Base-by-base conservation (phyloP, 2,329 filamentous ascomycete genomes). In the Hymenotorrendiella dingleyae region DNA sequence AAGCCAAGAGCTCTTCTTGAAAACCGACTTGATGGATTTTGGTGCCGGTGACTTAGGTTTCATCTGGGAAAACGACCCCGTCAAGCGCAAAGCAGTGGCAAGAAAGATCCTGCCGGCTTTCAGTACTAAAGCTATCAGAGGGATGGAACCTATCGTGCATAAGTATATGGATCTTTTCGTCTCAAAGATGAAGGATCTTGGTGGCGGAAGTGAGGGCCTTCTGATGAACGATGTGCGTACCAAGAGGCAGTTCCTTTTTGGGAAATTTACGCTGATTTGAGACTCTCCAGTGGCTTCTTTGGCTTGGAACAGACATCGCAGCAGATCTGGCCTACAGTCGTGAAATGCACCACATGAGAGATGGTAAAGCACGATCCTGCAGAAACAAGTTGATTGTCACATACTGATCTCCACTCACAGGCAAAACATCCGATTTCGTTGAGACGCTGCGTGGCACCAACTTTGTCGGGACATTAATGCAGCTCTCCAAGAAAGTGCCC, bases 241-340 rank as follows among this genome's bases (percentile, higher is more conserved):
- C 19, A 16, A 11, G 12, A 32, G n/a, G n/a, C n/a, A n/a, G n/a
- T n/a, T n/a, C n/a, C n/a, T n/a, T n/a, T n/a, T n/a, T n/a, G n/a
- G n/a, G n/a, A n/a, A n/a, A n/a, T n/a, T n/a, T n/a, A n/a, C n/a
- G n/a, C 28, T 32, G n/a, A 32, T 17, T 6, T 4, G 9, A 14
- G 19, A 16, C 3, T 3, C 19, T 32, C 12, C 10, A 41, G 26
- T 47, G 45, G 41, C 22, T 16, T 4, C 12, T 27, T 14, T 47
- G 45, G 41, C 26, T 47, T 11, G 28, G 26, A 7, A 42, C 40
- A 36, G 45, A 44, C 28, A 22, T 47, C 10, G 36, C 45, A 14
- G 41, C 33, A 3, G 41, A 45, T 41, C 23, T 47, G 12, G 10
- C 37, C 12, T 45, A 20, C 5, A 42, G 27, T 11, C 19, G 19